Evolutionary conservation across 805 yeast species (phyloP).

Genomic region (Metschnikowia drakensbergensis): DNA sequence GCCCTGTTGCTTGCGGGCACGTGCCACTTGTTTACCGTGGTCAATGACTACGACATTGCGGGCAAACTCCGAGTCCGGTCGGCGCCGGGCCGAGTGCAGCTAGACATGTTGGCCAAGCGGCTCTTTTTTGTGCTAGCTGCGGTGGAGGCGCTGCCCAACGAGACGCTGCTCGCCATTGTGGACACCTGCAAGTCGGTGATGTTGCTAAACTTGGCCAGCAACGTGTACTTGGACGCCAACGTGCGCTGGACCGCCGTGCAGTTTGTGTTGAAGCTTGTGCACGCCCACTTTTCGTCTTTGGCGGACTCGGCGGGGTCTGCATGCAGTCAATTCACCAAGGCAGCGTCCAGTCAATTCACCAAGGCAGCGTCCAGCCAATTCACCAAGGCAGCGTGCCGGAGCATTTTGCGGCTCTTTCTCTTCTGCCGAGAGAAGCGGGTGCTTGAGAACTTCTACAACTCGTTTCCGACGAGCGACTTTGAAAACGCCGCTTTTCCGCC

Average conservation of each 20-base stretch:
- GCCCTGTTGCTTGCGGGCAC: slow-evolving; percentile 12
- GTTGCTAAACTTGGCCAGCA: slow-evolving; percentile 29
- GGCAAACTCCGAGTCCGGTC: slow-evolving; percentile 25
- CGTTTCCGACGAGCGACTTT: slow-evolving; percentile 11
- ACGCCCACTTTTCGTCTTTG: slow-evolving; percentile 16
- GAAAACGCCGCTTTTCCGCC: not conserved
- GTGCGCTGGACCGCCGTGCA: slow-evolving; percentile 26
- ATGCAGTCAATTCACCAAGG: slow-evolving; percentile 11
- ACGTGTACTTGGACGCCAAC: slow-evolving; percentile 24
- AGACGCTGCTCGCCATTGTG: not conserved
- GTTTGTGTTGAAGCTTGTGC: slow-evolving; percentile 24
- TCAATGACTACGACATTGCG: slow-evolving; percentile 35
- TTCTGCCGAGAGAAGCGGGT: slow-evolving; percentile 22
- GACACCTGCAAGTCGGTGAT: slow-evolving; percentile 29
- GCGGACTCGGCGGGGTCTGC: not conserved
- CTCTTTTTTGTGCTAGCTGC: slow-evolving; percentile 28
- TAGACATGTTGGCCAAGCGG: slow-evolving; percentile 30
- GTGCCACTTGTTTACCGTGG: slow-evolving; percentile 32
- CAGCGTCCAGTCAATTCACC: slow-evolving; percentile 11
- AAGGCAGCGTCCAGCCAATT: slow-evolving; percentile 11
- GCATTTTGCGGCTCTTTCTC: slow-evolving; percentile 24
- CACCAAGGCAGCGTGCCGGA: slow-evolving; percentile 19
- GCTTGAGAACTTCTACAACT: slow-evolving; percentile 19
- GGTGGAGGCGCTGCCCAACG: not conserved
- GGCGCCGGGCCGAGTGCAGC: slow-evolving; percentile 21